Evolutionary conservation across 2,329 filamentous ascomycete genomes (phyloP).

Genomic region (Claviceps arundinis): DNA sequence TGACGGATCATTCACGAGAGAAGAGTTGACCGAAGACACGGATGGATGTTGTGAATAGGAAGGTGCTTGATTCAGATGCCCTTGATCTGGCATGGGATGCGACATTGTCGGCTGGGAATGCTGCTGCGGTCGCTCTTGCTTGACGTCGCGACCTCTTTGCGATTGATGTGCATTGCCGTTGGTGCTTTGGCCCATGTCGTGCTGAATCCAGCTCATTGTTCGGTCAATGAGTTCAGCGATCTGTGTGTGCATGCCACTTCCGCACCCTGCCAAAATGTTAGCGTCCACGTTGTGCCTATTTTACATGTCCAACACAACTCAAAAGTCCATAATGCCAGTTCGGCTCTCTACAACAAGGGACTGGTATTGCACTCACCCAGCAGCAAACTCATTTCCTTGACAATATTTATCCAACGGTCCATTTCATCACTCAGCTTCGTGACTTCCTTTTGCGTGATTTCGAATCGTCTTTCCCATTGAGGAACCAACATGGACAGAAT

Average conservation of each 20-base stretch:
- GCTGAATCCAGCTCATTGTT: constrained; percentile 39
- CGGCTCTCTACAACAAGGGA: neutral
- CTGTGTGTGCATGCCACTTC: constrained; percentile 28
- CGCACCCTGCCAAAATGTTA: constrained; percentile 24
- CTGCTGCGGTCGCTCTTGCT: constrained; percentile 24
- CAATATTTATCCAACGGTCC: constrained; percentile 53
- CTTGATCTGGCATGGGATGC: constrained; percentile 20
- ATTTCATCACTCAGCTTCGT: constrained; percentile 51
- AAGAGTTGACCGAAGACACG: constrained; percentile 5
- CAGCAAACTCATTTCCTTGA: constrained; percentile 52
- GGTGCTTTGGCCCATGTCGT: constrained; percentile 26
- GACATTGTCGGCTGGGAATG: constrained; percentile 11
- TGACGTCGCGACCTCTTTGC: constrained; percentile 16
- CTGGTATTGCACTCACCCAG: constrained; percentile 35
- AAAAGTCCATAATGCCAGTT: neutral
- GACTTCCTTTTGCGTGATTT: constrained; percentile 45
- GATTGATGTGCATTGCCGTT: constrained; percentile 4
- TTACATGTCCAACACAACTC: neutral
- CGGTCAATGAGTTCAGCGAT: constrained; percentile 36
- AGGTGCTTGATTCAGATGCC: constrained; percentile 13
- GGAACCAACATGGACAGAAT: constrained; percentile 61
- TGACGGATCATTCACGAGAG: constrained; percentile 10
- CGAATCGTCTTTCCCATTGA: constrained; percentile 52
- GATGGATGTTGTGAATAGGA: constrained; percentile 14
- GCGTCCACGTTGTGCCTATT: constrained; percentile 3